A percentile compares a stretch with the other conserved stretches of the same genome.
These are phyloP conservation scores for Symbiodinium pilosum DNA, from an alignment of 73 alveolate species.

Conservation along the genomic window DNA sequence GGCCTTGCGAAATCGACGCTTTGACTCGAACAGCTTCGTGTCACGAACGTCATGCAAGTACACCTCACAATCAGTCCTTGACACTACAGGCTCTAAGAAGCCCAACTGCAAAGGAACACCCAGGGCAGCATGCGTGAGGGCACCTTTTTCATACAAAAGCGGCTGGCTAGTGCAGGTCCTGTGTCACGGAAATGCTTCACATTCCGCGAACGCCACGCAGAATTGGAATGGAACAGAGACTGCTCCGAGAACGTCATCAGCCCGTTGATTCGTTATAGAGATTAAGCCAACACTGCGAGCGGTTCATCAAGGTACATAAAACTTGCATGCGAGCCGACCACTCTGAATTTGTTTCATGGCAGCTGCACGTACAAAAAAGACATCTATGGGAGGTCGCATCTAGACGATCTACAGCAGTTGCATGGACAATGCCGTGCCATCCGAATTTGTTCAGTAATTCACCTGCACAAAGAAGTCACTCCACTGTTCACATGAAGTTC, in stretches of 20 bases:
- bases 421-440: slow-evolving; percentile 9
- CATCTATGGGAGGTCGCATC: not conserved
- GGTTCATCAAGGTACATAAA: not conserved
- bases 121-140: too few relatives aligned
- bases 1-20: slow-evolving; percentile 96
- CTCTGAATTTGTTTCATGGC: not conserved
- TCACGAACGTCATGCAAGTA: slow-evolving; percentile 96
- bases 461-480: not conserved
- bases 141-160: too few relatives aligned
- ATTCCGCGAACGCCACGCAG: slow-evolving; percentile 2
- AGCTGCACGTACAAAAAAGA: not conserved
- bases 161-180: not conserved
- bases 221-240: not conserved
- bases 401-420: not conserved
- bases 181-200: not conserved
- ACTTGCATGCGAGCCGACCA: slow-evolving; percentile 12
- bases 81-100: not conserved
- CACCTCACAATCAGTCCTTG: not conserved
- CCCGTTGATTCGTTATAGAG: not conserved
- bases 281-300: not conserved
- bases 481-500: too few relatives aligned
- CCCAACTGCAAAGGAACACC: too few relatives aligned
- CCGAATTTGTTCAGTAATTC: not conserved
- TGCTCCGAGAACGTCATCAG: not conserved
- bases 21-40: slow-evolving; percentile 96